Base-by-base conservation (phyloP, 192 early-diverging fungal genomes). In the Gigaspora rosea region DNA sequence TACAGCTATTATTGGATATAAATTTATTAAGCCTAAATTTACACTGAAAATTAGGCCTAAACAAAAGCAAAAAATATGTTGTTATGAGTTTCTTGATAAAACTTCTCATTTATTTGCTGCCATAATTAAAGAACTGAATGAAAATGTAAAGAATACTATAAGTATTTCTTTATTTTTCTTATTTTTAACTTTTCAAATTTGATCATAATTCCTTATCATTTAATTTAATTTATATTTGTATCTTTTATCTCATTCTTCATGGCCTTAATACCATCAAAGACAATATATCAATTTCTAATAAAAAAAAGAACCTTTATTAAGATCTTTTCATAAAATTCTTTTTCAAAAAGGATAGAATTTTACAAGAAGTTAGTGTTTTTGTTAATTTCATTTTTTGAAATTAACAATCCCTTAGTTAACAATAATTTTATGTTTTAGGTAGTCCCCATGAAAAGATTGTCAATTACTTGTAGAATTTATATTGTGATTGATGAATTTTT, bases 251-350 rank as follows among this genome's bases (percentile, higher is more conserved):
- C 65, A 86, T 96, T 48, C 88, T 99, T 74, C 92, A 97, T 48
- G 98, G 94, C 15, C 88, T 99, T 62, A 97, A 99, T 82, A 99
- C 98, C 3, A 89, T 99, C 72, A 97, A 99, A 85, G 98, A 99
- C 85, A 97, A 99, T 78, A 97, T 99, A 96, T 93, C 94, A 27
- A 87, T 99, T 57, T 82, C 85, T 20, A 81, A 93, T 20, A 88
- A 9, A 88, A 81, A 76, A 99, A 99, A 84, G 78, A 89, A 35
- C 83, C 88, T 15, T 67, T 97, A 41, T 85, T 99, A 78, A 83
- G 91, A 73, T 81, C 82, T 41, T 98, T 98, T 85, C 89, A 98
- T 77, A 84, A 94, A 69, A 80, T 89, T 59, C 91, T 95, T 70
- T 92, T 90, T 78, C 84, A 94, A 81, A 82, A 86, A 51, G 94